A percentile compares a stretch with the other conserved stretches of the same genome.
phyloP scores from a whole-genome alignment of 345 rosid species.

The Citrus glauca region DNA sequence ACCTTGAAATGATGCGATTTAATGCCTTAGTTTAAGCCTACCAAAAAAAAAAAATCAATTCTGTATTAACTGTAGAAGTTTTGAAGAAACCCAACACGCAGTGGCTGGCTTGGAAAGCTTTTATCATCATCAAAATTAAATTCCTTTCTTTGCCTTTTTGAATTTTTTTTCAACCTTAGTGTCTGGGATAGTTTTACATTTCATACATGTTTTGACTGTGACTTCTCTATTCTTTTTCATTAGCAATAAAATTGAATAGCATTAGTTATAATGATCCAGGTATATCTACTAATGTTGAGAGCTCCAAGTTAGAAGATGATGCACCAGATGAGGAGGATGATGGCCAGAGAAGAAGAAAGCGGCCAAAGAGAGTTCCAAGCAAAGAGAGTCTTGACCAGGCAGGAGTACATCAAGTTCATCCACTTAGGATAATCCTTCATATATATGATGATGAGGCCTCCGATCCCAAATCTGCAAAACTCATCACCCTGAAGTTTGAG shows the following conservation, averaged over 20 bases:
- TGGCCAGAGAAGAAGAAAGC: conserved; percentile 71
- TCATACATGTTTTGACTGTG: not conserved
- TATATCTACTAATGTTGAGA: conserved; percentile 47
- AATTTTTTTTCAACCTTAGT: not conserved
- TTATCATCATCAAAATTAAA: not conserved
- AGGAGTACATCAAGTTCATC: conserved; percentile 62
- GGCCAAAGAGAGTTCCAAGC: conserved; percentile 59
- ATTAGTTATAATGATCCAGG: conserved; percentile 37
- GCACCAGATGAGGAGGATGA: conserved; percentile 80
- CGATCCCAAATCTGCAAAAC: conserved; percentile 57
- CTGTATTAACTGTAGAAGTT: not conserved
- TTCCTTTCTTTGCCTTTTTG: not conserved
- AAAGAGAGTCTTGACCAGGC: conserved; percentile 55
- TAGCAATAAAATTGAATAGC: not conserved
- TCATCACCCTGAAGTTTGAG: conserved; percentile 62
- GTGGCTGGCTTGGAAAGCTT: not conserved
- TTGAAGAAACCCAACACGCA: not conserved
- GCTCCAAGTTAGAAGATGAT: conserved; percentile 66
- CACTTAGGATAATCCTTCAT: conserved; percentile 65
- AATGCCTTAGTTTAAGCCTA: not conserved
- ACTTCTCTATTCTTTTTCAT: not conserved
- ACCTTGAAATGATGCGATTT: not conserved
- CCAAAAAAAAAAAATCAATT: not conserved
- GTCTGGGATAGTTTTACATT: not conserved
- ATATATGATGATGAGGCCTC: conserved; percentile 56